These are phyloP conservation scores for Dianthus caryophyllus DNA, from an alignment of 148 eudicot genomes.

Conservation along the genomic window DNA sequence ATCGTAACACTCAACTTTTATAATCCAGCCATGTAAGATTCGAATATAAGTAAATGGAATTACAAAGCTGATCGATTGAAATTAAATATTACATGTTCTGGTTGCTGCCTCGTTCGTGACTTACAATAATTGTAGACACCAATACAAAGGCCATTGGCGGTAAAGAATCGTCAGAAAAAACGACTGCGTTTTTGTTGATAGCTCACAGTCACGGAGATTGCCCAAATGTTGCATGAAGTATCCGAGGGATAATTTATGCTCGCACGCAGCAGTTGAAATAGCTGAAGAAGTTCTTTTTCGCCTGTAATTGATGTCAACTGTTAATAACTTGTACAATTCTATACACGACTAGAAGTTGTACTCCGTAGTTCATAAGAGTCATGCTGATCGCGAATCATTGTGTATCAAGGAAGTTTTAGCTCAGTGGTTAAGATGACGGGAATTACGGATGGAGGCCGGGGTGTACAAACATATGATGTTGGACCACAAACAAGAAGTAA, in stretches of 20 bases:
- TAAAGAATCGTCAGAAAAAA: background rate
- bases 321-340: no score
- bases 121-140: background rate
- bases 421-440: no score
- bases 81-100: no score
- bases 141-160: background rate
- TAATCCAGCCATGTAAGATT: background rate
- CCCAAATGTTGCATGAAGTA: background rate
- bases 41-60: background rate
- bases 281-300: conserved; percentile 45
- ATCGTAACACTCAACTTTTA: background rate
- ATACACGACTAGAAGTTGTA: no score
- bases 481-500: no score
- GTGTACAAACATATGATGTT: no score
- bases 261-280: conserved; percentile 52
- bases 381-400: no score
- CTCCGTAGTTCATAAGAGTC: no score
- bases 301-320: conserved; percentile 23
- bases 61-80: background rate
- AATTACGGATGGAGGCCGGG: no score
- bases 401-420: no score
- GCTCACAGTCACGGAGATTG: background rate
- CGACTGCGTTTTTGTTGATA: conserved; percentile 11
- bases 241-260: conserved; percentile 29
- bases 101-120: no score